Evolutionary conservation across 2,329 filamentous ascomycete genomes (phyloP), one percentile per base, ranked within the genome.

Genomic region (Apiospora koreana): DNA sequence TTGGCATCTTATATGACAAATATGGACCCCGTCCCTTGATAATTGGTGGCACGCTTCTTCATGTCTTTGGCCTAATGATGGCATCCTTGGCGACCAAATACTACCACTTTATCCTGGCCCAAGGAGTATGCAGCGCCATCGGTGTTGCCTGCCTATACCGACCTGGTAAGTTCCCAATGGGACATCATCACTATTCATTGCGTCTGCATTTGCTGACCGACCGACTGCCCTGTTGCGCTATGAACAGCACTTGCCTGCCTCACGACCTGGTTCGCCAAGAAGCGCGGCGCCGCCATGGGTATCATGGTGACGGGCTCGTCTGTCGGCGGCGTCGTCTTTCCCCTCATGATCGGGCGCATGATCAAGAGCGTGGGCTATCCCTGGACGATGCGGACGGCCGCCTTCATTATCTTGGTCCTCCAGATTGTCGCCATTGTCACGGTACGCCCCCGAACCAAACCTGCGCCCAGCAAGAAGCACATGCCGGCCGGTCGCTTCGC

Each of bases 51-150:
- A 85, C 84, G 1, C 76, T 89, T 48, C 75, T 87, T 64, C 86
- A 88, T 74, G 80, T 89, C 41, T 86, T 91, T 69, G 86, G 86
- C 6, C 76, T 91, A 9, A 91, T 91, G 87, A 88, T 91, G 86
- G 84, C 86, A 1, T 87, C 84, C 46, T 80, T 91, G n/a, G 76
- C 75, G 12, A 76, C 76, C 45, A 41, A 81, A 71, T 83, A 80
- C 76, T 83, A 81, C 75, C 81, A 83, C 73, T 78, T 83, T 74
- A 74, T 83, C 71, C 79, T 83, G 8, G 76, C 81, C 21, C 82
- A 83, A 74, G 75, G 76, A 42, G 67, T 83, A 42, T 75, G 79
- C 28, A 73, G 73, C 42, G 74, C 78, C n/a, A 69, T 82, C 21
- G 81, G 79, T 21, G 77, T 77, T 70, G 38, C 78, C n/a, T 81